Percentiles rank a stretch among this genome's conserved stretches.
These are phyloP conservation scores for Tulasnella sp. DNA, from an alignment of 768 basidiomycete genomes.

Conservation along the genomic window DNA sequence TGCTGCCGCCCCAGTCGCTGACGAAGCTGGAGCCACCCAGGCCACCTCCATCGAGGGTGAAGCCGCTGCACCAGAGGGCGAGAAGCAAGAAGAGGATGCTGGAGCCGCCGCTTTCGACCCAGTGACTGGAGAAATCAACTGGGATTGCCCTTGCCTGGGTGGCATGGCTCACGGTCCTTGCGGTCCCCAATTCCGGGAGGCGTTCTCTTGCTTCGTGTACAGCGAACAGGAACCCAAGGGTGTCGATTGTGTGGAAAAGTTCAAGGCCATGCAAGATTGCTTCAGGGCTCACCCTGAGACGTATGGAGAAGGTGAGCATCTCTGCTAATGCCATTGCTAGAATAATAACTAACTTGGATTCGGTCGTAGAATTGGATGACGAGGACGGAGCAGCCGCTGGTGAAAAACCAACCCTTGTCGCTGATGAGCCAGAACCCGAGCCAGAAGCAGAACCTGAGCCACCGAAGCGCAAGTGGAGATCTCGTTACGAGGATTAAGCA, in stretches of 20 bases:
- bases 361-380: slow-evolving; percentile 18
- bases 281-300: slow-evolving; percentile 93
- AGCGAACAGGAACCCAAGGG: slow-evolving; percentile 96
- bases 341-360: not conserved
- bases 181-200: slow-evolving; percentile 85
- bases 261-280: slow-evolving; percentile 96
- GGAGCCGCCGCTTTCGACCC: slow-evolving; percentile 76
- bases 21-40: slow-evolving; percentile 6
- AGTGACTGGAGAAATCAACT: slow-evolving; percentile 98
- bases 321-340: not conserved
- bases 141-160: slow-evolving; percentile 98
- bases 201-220: slow-evolving; percentile 94
- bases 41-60: not conserved
- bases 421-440: slow-evolving; percentile 1
- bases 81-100: slow-evolving; percentile 21
- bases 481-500: slow-evolving; percentile 13
- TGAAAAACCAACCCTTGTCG: not conserved
- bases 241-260: slow-evolving; percentile 95
- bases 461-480: slow-evolving; percentile 15
- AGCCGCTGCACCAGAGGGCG: not conserved
- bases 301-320: slow-evolving; percentile 76
- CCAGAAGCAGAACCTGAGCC: not conserved
- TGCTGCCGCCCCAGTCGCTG: not conserved
- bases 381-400: slow-evolving; percentile 15
- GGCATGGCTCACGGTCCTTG: slow-evolving; percentile 99